Base-by-base conservation (phyloP, 352 stramenopile species). In the Pythium aristosporum region DNA sequence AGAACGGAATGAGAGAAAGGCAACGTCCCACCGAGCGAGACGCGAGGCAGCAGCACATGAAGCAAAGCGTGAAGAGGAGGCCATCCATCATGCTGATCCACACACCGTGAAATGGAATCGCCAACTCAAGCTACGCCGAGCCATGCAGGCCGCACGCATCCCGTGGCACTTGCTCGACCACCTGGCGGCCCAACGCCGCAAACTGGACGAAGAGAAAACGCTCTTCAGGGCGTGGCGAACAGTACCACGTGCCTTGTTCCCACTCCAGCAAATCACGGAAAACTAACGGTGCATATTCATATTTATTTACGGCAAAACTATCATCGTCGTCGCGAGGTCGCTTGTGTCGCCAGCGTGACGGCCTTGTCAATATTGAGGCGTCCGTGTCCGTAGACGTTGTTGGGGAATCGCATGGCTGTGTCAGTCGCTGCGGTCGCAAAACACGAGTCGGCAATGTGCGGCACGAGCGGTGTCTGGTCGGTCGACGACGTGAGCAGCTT, bases 91-190 rank as follows among this genome's bases (percentile, higher is more conserved):
- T 2, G 2, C 11, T 10, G 23, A 52, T 8, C 42, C 30, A 36
- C 1, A 18, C 16, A 20, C 34, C 13, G 21, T 12, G 8, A 68
- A 58, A 18, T 15, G 23, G 2, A 32, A 62, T 20, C 60, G 56
- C 2, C 66, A 65, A 13, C 16, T 63, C 3, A 67, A 59, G 52
- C 21, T 64, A 11, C 62, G 62, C 3, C 46, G 63, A 20, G 66
- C 75, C 30, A 72, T 82, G 37, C 61, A 81, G 57, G 73, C 72
- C 34, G 81, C 79, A 10, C 79, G 83, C 53, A 76, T 92, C 28
- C 83, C 85, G 28, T 92, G 85, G 82, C 67, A 87, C 49, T 61
- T 94, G 5, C 66, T 94, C 1, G 85, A 94, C 32, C 72, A 91
- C 28, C 28, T 93, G 12, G 69, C 73, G 2, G 73, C 71, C 7